Evolutionary conservation across 495 filamentous ascomycete species (phyloP).

Genomic region (Neohortaea acidophila): DNA sequence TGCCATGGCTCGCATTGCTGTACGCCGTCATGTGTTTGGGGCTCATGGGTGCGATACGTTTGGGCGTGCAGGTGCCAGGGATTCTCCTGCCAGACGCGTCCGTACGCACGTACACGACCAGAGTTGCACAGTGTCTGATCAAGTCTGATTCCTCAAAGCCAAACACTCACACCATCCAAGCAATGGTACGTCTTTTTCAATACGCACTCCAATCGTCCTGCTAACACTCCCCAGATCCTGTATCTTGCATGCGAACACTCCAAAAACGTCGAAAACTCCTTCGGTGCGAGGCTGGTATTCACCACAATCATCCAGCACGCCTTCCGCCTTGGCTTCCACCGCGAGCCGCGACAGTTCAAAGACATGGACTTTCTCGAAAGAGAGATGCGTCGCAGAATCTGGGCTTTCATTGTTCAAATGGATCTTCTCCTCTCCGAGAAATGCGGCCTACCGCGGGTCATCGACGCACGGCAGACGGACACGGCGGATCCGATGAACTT

Average conservation of each 20-base stretch:
- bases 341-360: background rate
- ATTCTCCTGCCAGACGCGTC: too few species aligned
- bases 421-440: background rate
- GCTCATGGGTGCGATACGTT: too few species aligned
- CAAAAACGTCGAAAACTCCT: background rate
- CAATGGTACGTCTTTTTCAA: background rate
- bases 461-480: background rate
- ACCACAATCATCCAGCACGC: background rate
- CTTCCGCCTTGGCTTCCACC: background rate
- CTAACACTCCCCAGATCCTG: background rate
- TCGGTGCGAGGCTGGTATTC: background rate
- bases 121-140: too few species aligned
- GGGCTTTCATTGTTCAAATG: background rate
- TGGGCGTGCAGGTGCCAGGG: too few species aligned
- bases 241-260: background rate
- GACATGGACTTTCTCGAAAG: background rate
- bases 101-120: too few species aligned
- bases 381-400: background rate
- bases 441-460: background rate
- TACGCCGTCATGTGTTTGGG: too few species aligned
- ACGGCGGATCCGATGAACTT: background rate
- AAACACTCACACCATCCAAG: background rate
- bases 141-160: too few species aligned
- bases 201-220: background rate
- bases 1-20: too few species aligned